phyloP scores from a whole-genome alignment of 139 green algal species.

The Closterium sp. region DNA sequence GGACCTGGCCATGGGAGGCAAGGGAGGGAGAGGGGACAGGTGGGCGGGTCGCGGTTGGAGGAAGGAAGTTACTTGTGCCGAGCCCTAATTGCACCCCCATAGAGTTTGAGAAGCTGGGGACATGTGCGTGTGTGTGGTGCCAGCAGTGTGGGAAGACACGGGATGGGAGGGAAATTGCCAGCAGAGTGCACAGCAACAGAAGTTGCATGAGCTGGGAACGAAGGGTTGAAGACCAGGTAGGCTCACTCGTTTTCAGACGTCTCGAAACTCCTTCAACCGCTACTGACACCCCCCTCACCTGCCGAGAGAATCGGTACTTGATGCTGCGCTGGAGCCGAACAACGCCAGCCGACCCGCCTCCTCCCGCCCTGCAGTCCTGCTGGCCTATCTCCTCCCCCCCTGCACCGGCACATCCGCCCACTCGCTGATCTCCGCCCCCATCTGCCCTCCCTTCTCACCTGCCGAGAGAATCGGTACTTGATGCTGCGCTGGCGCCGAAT shows the following conservation, averaged over 20 bases:
- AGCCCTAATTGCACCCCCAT: no score
- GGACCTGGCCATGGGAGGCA: background rate
- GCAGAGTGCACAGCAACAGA: no score
- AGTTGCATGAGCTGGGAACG: no score
- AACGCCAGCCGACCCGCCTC: background rate
- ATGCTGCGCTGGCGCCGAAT: constrained; percentile 12
- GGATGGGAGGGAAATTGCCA: background rate
- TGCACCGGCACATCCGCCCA: background rate
- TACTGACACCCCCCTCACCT: constrained; percentile 3
- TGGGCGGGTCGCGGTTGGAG: background rate
- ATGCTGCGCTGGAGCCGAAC: constrained; percentile 11
- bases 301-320: constrained; percentile 31
- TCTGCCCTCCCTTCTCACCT: constrained; percentile 4
- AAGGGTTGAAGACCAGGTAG: no score
- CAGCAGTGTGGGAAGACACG: no score
- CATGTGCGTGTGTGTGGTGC: no score
- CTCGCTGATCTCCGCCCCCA: background rate
- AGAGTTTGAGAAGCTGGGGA: no score
- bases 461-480: constrained; percentile 31
- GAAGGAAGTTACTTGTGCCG: no score
- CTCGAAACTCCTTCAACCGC: no score
- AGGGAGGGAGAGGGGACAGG: background rate
- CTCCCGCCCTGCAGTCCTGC: background rate
- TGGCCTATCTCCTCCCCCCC: background rate
- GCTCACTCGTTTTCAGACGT: no score